Conservation (phyloP, 192 early-diverging fungal species). For the Umbelopsis sp. region DNA sequence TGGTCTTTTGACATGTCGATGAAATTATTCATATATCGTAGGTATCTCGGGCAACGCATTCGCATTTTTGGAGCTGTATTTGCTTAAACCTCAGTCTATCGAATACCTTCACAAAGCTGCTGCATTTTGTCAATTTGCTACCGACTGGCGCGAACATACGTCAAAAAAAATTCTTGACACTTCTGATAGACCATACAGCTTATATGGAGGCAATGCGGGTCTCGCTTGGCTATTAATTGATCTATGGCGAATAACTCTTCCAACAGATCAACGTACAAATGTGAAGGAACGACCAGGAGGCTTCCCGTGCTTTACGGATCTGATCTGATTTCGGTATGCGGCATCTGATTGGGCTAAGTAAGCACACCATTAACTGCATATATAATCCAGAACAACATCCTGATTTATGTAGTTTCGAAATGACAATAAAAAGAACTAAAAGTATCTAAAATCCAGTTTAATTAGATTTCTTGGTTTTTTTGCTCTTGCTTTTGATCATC, state of each 20-base stretch:
- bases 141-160: constrained; percentile 3
- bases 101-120: constrained; percentile 2
- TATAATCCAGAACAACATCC: too few species aligned
- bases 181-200: constrained; percentile 2
- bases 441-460: background rate
- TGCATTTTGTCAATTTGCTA: constrained; percentile 15
- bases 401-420: background rate
- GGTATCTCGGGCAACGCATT: constrained; percentile 8
- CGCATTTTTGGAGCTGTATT: constrained; percentile 5
- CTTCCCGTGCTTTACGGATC: constrained; percentile 6
- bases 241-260: background rate
- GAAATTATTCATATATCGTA: background rate
- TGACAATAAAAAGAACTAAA: background rate
- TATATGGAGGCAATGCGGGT: constrained; percentile 9
- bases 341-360: background rate
- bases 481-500: constrained; percentile 69
- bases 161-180: background rate
- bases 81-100: background rate
- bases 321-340: constrained; percentile 12
- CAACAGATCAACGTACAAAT: background rate
- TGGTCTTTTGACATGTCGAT: background rate
- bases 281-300: background rate
- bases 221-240: constrained; percentile 13
- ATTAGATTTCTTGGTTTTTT: constrained; percentile 30
- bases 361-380: too few species aligned